phyloP scores from a whole-genome alignment of 768 basidiomycete genomes.

The Hygrophoropsis aurantiaca region DNA sequence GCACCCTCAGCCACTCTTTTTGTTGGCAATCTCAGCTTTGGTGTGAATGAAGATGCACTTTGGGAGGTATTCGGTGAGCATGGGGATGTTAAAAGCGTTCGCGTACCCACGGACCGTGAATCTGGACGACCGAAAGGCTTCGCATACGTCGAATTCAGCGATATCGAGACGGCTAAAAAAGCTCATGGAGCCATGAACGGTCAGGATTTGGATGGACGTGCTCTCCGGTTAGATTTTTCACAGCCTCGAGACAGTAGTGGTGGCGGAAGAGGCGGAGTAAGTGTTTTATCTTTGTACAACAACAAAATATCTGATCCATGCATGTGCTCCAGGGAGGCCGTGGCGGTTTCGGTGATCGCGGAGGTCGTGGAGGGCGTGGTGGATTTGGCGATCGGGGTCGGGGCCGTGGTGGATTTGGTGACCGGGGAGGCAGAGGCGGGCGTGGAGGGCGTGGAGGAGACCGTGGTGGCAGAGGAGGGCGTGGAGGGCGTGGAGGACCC shows the following conservation, averaged over 20 bases:
- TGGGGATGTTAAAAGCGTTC: conserved; percentile 81
- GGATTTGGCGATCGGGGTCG: conserved; percentile 26
- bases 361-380: conserved; percentile 30
- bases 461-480: conserved; percentile 31
- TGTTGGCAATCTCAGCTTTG: conserved; percentile 87
- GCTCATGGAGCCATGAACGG: conserved; percentile 73
- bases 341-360: conserved; percentile 34
- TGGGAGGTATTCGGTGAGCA: conserved; percentile 91
- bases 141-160: conserved; percentile 93
- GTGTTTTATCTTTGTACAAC: conserved; percentile 20
- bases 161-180: conserved; percentile 74
- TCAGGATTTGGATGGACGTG: conserved; percentile 77
- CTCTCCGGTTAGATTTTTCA: conserved; percentile 81
- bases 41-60: conserved; percentile 75
- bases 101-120: conserved; percentile 92
- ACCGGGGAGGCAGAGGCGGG: conserved; percentile 43
- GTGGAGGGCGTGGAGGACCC: conserved; percentile 39
- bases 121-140: conserved; percentile 91
- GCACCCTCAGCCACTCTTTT: conserved; percentile 79
- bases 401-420: conserved; percentile 45
- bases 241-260: conserved; percentile 71
- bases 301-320: background rate
- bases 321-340: conserved; percentile 26
- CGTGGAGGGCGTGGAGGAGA: conserved; percentile 40
- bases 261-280: conserved; percentile 45